These are phyloP conservation scores for Leishmania mexicana DNA, from an alignment of 208 protist genomes.

Conservation along the genomic window DNA sequence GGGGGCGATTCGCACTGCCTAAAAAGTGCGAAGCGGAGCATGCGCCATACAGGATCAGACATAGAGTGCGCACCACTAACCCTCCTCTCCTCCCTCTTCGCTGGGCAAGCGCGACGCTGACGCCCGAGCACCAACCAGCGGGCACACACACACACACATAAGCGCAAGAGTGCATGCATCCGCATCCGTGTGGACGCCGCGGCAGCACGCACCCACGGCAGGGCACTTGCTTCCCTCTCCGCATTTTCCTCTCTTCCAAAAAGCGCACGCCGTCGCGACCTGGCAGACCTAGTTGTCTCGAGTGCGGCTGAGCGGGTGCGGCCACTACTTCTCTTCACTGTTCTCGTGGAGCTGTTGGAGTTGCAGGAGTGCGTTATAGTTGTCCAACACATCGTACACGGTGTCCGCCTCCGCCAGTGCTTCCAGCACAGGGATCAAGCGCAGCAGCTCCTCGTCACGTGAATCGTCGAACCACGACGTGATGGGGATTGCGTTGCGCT, in stretches of 20 bases:
- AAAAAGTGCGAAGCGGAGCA: background rate
- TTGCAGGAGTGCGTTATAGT: slow-evolving; percentile 82
- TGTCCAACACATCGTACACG: slow-evolving; percentile 84
- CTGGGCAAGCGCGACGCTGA: background rate
- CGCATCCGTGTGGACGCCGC: background rate
- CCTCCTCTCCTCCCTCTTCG: background rate
- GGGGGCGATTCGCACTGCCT: background rate
- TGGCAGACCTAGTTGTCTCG: background rate
- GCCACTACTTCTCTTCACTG: background rate
- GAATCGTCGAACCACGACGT: slow-evolving; percentile 90
- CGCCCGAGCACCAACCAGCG: background rate
- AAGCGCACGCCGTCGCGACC: background rate
- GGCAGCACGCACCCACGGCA: background rate
- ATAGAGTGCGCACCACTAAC: background rate
- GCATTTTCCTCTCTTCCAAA: background rate
- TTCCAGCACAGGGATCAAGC: slow-evolving; percentile 78
- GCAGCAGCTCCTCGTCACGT: slow-evolving; percentile 64
- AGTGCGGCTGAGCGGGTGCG: background rate
- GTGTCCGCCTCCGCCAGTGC: slow-evolving; percentile 62
- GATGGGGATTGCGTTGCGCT: slow-evolving; percentile 90
- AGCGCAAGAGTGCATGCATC: background rate
- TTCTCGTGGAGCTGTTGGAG: slow-evolving; percentile 50
- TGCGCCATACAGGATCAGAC: background rate
- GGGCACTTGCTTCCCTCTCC: background rate
- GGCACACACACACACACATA: background rate